phyloP scores from a whole-genome alignment of 2,329 filamentous ascomycete species.

The Calonectria henricotiae region DNA sequence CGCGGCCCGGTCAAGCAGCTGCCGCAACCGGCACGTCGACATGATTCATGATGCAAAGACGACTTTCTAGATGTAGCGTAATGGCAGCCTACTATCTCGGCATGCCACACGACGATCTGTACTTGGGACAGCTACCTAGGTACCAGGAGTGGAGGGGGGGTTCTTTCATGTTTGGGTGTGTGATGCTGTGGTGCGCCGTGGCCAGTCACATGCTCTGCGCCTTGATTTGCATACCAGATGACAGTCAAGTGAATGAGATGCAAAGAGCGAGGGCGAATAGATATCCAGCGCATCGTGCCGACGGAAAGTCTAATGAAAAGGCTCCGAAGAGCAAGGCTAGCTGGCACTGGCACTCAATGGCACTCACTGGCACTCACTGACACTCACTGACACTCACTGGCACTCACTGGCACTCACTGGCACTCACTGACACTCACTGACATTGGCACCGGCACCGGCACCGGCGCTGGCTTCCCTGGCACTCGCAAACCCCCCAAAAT shows the following conservation, averaged over 20 bases:
- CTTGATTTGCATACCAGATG: slow-evolving; percentile 24
- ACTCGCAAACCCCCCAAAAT: slow-evolving; percentile 5
- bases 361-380: too few species aligned
- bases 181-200: slow-evolving; percentile 7
- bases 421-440: too few species aligned
- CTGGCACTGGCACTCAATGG: too few species aligned
- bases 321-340: slow-evolving; percentile 11
- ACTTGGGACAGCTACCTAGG: not conserved
- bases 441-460: not conserved
- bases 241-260: not conserved
- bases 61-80: not conserved
- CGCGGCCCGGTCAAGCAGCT: not conserved
- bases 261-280: not conserved
- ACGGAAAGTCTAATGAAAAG: slow-evolving; percentile 8
- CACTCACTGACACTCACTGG: too few species aligned
- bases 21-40: slow-evolving; percentile 4
- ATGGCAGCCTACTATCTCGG: slow-evolving; percentile 21
- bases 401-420: too few species aligned
- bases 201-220: slow-evolving; percentile 32
- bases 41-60: slow-evolving; percentile 17
- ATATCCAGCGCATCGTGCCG: not conserved
- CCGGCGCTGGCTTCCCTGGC: not conserved
- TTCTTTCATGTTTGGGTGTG: not conserved
- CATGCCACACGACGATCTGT: slow-evolving; percentile 31
- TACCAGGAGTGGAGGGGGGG: not conserved